phyloP scores from a whole-genome alignment of 2,329 filamentous ascomycete genomes.

The Eurotiales sp. region DNA sequence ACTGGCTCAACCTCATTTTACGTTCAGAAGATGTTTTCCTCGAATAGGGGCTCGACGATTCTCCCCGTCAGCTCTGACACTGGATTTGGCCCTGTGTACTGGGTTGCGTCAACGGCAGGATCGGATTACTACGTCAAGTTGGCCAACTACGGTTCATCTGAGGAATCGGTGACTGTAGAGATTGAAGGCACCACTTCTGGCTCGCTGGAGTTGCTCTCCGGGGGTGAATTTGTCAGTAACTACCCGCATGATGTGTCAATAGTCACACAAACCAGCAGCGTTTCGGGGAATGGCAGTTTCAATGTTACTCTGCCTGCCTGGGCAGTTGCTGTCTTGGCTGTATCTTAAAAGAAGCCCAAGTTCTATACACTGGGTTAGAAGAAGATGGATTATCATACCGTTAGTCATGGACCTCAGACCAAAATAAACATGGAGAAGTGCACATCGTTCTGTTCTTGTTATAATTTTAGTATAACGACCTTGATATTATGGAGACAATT shows the following conservation, averaged over 20 bases:
- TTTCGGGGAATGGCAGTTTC: background rate
- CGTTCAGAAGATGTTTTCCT: conserved; percentile 34
- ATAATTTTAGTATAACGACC: no score
- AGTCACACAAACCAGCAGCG: background rate
- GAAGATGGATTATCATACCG: no score
- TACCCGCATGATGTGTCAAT: background rate
- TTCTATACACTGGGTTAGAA: no score
- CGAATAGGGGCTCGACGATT: conserved; percentile 28
- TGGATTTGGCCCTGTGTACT: conserved; percentile 1
- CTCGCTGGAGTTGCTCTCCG: background rate
- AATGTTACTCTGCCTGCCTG: background rate
- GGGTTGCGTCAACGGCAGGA: conserved; percentile 11
- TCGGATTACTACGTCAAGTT: background rate
- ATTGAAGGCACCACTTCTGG: background rate
- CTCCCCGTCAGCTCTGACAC: conserved; percentile 21
- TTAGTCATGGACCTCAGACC: no score
- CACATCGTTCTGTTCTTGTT: no score
- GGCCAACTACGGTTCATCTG: background rate
- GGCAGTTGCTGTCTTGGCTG: background rate
- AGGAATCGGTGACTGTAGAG: background rate
- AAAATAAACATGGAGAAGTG: no score
- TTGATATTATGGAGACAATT: no score
- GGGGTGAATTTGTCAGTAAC: background rate
- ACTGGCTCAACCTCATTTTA: conserved; percentile 33
- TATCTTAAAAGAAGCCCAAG: background rate